Evolutionary conservation across 139 green algal species (phyloP), one percentile per base, ranked within the genome.

Genomic region (Coelastrella sp.): DNA sequence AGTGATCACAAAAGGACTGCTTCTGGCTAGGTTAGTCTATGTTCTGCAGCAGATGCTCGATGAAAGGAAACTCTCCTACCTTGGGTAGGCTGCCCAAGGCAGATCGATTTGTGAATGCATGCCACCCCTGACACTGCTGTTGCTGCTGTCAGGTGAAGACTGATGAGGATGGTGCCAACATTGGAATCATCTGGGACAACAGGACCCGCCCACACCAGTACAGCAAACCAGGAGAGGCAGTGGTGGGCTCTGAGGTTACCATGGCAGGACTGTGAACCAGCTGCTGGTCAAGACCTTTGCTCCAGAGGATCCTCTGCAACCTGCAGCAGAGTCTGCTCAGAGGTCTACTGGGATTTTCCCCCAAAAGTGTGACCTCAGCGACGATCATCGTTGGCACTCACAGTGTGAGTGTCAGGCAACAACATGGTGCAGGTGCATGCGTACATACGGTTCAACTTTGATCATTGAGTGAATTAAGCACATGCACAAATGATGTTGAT

Each of bases 141-240:
- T 84, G 58, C 58, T 60, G 78, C 78, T 84, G 78, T 19, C 74
- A 80, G 74, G 9, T 58, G n/a, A 80, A 80, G 74, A 80, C 74
- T 20, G 24, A 57, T 19, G 25, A 80, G 24, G 20, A 80, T 65
- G 78, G 49, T 83, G 35, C 49, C 35, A 24, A 83, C 49, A 63
- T 49, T 27, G 78, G 78, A 65, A 20, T 83, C 7, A 11, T 83
- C 20, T 80, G 24, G 24, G 74, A 80, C 78, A 83, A 83, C 49
- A 24, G 84, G 24, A 68, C 65, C 9, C 84, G 84, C 17, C 84
- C 84, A 20, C 84, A 88, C 49, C 84, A 88, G 84, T 88, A 88
- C 84, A 88, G 84, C 84, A 88, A 88, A 49, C 84, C 84, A 70
- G 84, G 84, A 65, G 49, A 68, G 19, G 65, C 84, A 12, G 84